Base-by-base conservation (phyloP, 768 basidiomycete genomes). In the Mycena vitilis region DNA sequence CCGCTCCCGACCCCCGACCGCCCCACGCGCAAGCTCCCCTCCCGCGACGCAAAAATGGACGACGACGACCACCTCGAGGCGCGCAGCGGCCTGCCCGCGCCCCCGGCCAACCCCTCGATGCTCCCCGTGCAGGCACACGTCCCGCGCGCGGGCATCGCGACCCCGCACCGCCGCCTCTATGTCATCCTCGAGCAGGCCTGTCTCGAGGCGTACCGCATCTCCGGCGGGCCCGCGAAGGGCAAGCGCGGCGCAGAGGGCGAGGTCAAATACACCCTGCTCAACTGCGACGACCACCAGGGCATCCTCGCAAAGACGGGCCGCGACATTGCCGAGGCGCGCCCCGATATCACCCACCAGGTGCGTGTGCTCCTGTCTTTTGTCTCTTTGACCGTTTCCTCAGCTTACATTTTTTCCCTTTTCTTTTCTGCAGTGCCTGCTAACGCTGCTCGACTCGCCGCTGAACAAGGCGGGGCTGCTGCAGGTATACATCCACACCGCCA, bases 281-380 rank as follows among this genome's bases (percentile, higher is more conserved):
- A 99, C 81, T 99, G 98, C 79, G 98, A 99, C 78, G 98, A 99
- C 73, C 98, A 98, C 81, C 98, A 99, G 78, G 97, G 97, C 63
- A 98, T 99, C 73, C 85, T 99, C 69, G 97, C 98, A 6, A 99
- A 98, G 81, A 98, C 95, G 0, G 95, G 96, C 18, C 88, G 97
- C 77, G 98, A 99, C 81, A 99, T 99, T 69, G 98, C 98, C 18
- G 96, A 99, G 81, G 98, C 98, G n/a, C 85, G 98, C 71, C 98
- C 98, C 2, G 98, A 99, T 81, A 99, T 99, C 75, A 99, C 98
- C 0, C 98, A 99, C 78, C 98, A 98, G 88, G 96, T 95, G 66
- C 58, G 86, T n/a, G n/a, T n/a, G n/a, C n/a, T n/a, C n/a, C n/a
- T n/a, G n/a, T n/a, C n/a, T n/a, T n/a, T n/a, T n/a, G n/a, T 77